Conservation (phyloP, 164 flowering plant genomes). For the Piper betle region DNA sequence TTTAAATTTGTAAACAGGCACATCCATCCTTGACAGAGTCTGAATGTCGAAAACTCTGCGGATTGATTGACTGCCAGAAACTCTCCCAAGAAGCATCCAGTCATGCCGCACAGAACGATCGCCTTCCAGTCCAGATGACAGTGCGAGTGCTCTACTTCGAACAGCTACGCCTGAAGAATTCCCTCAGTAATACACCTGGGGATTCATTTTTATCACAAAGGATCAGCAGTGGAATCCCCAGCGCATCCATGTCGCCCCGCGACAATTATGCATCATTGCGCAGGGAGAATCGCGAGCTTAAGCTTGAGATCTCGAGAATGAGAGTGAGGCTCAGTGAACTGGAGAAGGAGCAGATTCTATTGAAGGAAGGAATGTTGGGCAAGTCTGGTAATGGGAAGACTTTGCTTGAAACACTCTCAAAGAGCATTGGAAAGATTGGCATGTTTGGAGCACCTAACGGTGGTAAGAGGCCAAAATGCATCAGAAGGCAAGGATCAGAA, state of each 20-base stretch:
- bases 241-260: slow-evolving; percentile 71
- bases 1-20: slow-evolving; percentile 23
- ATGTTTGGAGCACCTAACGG: slow-evolving; percentile 31
- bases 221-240: slow-evolving; percentile 56
- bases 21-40: slow-evolving; percentile 45
- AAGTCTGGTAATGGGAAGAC: slow-evolving; percentile 40
- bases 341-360: slow-evolving; percentile 63
- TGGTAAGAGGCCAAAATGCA: slow-evolving; percentile 30
- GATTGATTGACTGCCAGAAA: slow-evolving; percentile 62
- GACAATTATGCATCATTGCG: slow-evolving; percentile 71
- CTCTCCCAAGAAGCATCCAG: slow-evolving; percentile 66
- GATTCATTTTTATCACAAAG: slow-evolving; percentile 46
- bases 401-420: slow-evolving; percentile 44
- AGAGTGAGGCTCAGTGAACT: slow-evolving; percentile 62
- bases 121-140: slow-evolving; percentile 61
- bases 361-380: slow-evolving; percentile 64
- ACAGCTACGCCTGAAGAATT: slow-evolving; percentile 51
- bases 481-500: slow-evolving; percentile 28
- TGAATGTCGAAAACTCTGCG: slow-evolving; percentile 53
- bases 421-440: slow-evolving; percentile 44
- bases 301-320: slow-evolving; percentile 66
- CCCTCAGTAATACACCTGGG: slow-evolving; percentile 37
- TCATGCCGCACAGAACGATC: slow-evolving; percentile 75
- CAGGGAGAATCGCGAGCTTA: slow-evolving; percentile 67
- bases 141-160: slow-evolving; percentile 60